Base-by-base conservation (phyloP, 1,284 basidiomycete genomes). In the Malassezia psittaci region DNA sequence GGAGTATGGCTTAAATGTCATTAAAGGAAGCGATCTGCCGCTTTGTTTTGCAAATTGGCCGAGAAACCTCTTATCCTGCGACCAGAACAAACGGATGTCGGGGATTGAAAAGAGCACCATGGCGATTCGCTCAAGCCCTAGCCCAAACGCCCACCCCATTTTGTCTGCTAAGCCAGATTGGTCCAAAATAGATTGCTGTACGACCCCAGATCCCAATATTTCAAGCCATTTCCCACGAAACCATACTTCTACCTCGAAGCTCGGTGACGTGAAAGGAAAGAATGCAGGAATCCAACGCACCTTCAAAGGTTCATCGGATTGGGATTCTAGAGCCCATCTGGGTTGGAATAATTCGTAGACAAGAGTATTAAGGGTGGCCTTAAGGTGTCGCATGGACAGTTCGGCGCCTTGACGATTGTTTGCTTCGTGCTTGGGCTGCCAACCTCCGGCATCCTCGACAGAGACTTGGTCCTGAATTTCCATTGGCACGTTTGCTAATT, bases 41-140 rank as follows among this genome's bases (percentile, higher is more conserved):
- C 16, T 15, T 10, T 42, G 43, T 6, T 32, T 19, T 2, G 21
- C 29, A 77, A 98, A 99, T 67, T 99, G 94, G 10, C 81, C 80
- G 33, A 87, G 77, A 80, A 99, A 99, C 9, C 93, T 85, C 16
- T 81, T 68, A 69, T 99, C 94, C 48, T 79, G 76, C 2, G 90
- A 91, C 94, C 94, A 99, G 80, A 99, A 99, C 12, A 99, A 79
- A n/a, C 94, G 87, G 69, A 99, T 98, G 75, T 99, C 94, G 3
- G 93, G 94, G 54, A 98, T 94, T 15, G 85, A 86, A 77, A 87
- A 98, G 50, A 99, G 82, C 59, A 98, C 85, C 94, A 99, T 99
- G 32, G 93, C 90, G 64, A 98, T 94, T 21, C 94, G 83, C 74
- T 99, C 94, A 42, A 99, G 81, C 6, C 94, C 94, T 36, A 99